Evolutionary conservation across 1,284 basidiomycete species (phyloP), one percentile per base, ranked within the genome.

Genomic region (Cystodermella granulosa): DNA sequence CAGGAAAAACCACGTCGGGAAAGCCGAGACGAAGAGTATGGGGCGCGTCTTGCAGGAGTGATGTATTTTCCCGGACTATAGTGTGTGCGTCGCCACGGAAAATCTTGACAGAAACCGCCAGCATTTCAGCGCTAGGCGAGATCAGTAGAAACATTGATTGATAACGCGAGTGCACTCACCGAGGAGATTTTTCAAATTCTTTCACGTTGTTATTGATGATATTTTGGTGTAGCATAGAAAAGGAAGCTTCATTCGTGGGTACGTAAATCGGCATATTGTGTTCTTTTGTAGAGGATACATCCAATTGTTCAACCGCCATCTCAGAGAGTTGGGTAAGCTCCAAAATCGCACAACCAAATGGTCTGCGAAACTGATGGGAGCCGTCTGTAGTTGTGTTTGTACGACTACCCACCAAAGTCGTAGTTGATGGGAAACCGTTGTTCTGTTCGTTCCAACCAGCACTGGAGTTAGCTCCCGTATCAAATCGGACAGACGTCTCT

Each of bases 1-100:
- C 91, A 1, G 94, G 94, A 60, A 94, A 93, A 7, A 96, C 93
- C 2, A 96, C 92, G 57, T 98, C 95, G 0, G 94, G 90, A 61
- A 98, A 98, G 22, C 93, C 92, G n/a, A 98, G 81, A 5, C 92
- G 85, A 16, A 87, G 73, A 1, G 92, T 93, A 31, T 85, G 76
- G 0, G 92, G 86, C 4, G 82, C 80, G 53, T 88, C 89, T 48
- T 87, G 83, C 17, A 98, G 73, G n/a, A 95, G 69, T 2, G 87
- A 87, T 4, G 88, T 85, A 63, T 96, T 91, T 63, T 95, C 91
- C 42, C 80, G 80, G 14, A 91, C 75, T 51, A 96, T 80, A 1
- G 81, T 83, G 22, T 75, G 66, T 2, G 82, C 77, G 48, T 91
- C 83, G 24, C 94, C 95, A 42, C 88, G 82, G 67, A 96, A 93